These are phyloP conservation scores for Botryotinia narcissicola DNA, from an alignment of 2,329 filamentous ascomycete species.

Conservation along the genomic window DNA sequence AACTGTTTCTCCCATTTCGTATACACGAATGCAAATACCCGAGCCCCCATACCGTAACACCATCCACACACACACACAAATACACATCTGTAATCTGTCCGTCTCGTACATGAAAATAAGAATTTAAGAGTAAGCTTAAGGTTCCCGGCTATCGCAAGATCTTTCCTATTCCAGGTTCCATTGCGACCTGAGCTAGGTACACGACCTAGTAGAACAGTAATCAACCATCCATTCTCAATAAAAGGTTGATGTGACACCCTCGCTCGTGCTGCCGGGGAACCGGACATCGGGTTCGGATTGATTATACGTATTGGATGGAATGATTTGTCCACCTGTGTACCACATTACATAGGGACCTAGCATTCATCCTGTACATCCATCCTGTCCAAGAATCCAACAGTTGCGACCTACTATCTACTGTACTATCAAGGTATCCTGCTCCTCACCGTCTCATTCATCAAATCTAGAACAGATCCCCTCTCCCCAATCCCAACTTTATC, in stretches of 20 bases:
- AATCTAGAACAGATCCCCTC: background rate
- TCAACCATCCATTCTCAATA: background rate
- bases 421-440: background rate
- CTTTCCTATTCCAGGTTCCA: background rate
- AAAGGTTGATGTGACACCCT: background rate
- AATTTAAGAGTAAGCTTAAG: background rate
- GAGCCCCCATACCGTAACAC: background rate
- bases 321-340: background rate
- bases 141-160: background rate
- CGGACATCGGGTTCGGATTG: background rate
- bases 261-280: slow-evolving; percentile 2
- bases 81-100: too few relatives aligned
- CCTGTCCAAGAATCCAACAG: background rate
- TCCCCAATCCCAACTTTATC: background rate
- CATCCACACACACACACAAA: background rate
- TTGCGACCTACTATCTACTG: background rate
- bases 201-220: background rate
- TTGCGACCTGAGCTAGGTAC: background rate
- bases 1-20: background rate
- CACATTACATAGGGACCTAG: background rate
- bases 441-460: background rate
- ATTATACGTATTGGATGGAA: background rate
- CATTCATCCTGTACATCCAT: background rate
- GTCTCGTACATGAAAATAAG: background rate
- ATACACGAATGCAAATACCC: background rate